Conservation (phyloP, 208 protist species). For the Wallacemonas sp. region DNA sequence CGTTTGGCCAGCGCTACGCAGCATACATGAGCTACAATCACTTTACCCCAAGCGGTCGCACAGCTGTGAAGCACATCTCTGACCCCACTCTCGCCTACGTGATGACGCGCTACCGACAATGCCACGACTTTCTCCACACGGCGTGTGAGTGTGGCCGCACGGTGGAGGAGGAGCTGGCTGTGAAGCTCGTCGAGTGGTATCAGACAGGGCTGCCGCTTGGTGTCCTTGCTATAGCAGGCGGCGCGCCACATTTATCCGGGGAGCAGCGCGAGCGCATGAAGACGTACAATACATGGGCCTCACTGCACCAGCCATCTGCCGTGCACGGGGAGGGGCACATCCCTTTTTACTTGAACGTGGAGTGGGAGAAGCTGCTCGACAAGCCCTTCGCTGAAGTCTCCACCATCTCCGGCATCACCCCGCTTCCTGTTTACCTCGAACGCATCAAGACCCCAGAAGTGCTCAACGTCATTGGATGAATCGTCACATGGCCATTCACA, state of each 20-base stretch:
- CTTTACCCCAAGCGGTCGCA: slow-evolving; percentile 71
- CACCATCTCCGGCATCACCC: slow-evolving; percentile 54
- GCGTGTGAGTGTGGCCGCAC: slow-evolving; percentile 65
- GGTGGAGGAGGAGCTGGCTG: slow-evolving; percentile 82
- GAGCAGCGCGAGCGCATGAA: slow-evolving; percentile 45
- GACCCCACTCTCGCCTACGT: slow-evolving; percentile 80
- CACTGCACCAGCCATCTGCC: slow-evolving; percentile 43
- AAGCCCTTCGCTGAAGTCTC: slow-evolving; percentile 55
- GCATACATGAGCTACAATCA: slow-evolving; percentile 80
- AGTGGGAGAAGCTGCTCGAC: slow-evolving; percentile 75
- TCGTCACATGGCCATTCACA: no score
- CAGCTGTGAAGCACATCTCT: slow-evolving; percentile 57
- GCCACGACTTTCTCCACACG: slow-evolving; percentile 84
- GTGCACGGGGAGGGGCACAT: slow-evolving; percentile 46
- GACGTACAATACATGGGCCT: slow-evolving; percentile 65
- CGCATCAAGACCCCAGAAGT: no score
- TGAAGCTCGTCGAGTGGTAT: slow-evolving; percentile 83
- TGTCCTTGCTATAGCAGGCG: slow-evolving; percentile 60
- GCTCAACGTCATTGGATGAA: no score
- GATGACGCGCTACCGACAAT: slow-evolving; percentile 87
- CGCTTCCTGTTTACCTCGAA: slow-evolving; percentile 58
- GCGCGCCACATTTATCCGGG: slow-evolving; percentile 51
- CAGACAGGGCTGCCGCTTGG: slow-evolving; percentile 85
- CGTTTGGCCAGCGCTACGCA: slow-evolving; percentile 78
- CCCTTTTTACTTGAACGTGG: slow-evolving; percentile 69